Conservation (phyloP, 306 rosid species). For the Cucumis sativus region DNA sequence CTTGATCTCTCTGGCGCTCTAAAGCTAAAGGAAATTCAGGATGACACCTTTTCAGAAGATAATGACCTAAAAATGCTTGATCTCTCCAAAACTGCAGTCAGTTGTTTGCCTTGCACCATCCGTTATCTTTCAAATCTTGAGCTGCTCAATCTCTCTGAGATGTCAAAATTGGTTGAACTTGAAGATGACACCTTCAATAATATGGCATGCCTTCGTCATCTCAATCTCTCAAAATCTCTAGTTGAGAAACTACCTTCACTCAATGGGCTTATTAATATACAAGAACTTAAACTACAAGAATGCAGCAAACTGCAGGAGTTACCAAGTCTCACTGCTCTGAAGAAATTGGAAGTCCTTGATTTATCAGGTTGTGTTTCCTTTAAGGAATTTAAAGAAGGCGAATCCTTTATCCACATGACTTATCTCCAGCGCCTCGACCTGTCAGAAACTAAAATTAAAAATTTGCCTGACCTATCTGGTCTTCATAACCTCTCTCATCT, state of each 20-base stretch:
- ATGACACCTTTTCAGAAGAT: neutral
- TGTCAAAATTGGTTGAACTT: slow-evolving; percentile 1
- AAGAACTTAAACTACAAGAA: slow-evolving; percentile 7
- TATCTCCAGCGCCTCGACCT: slow-evolving; percentile 16
- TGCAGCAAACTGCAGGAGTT: slow-evolving; percentile 13
- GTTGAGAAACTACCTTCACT: slow-evolving; percentile 9
- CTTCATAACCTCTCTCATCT: slow-evolving; percentile 9
- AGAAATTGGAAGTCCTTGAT: slow-evolving; percentile 19
- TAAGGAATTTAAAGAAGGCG: neutral
- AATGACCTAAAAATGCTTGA: slow-evolving; percentile 16
- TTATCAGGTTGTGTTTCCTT: slow-evolving; percentile 19
- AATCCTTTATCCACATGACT: slow-evolving; percentile 15
- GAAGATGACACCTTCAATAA: neutral
- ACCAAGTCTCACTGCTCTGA: slow-evolving; percentile 1
- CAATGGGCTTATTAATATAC: slow-evolving; percentile 2
- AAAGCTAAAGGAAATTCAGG: slow-evolving; percentile 1
- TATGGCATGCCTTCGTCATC: slow-evolving; percentile 13
- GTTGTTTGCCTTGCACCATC: slow-evolving; percentile 5
- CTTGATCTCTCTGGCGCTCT: slow-evolving; percentile 18
- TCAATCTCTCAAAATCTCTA: slow-evolving; percentile 16
- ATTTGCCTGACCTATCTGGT: slow-evolving; percentile 5
- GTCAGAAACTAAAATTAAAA: slow-evolving; percentile 13
- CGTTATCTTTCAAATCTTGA: slow-evolving; percentile 6
- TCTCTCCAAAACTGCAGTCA: slow-evolving; percentile 12
- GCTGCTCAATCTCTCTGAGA: slow-evolving; percentile 14